These are phyloP conservation scores for Suhomyces faveliae DNA, from an alignment of 805 yeast genomes.

Conservation along the genomic window DNA sequence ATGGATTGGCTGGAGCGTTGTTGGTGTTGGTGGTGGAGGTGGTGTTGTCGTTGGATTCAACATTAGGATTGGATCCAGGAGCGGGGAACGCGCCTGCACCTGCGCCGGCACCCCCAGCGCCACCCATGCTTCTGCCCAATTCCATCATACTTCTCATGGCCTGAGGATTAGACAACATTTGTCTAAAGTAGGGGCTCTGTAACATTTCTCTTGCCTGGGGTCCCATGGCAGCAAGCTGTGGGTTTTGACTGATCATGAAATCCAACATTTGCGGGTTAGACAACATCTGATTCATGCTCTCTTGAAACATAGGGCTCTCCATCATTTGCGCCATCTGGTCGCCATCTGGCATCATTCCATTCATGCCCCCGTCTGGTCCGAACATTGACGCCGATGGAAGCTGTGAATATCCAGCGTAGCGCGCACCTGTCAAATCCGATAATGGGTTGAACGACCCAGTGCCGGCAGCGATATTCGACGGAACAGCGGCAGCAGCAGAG, in stretches of 20 bases:
- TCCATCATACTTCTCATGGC: slow-evolving; percentile 80
- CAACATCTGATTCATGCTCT: slow-evolving; percentile 77
- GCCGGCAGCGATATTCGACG: slow-evolving; percentile 84
- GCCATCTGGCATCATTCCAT: slow-evolving; percentile 66
- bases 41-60: slow-evolving; percentile 16
- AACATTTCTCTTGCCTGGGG: slow-evolving; percentile 85
- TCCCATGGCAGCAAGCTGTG: slow-evolving; percentile 82
- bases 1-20: slow-evolving; percentile 32
- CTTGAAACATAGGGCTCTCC: slow-evolving; percentile 78
- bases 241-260: slow-evolving; percentile 74
- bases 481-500: slow-evolving; percentile 41
- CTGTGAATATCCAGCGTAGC: slow-evolving; percentile 90
- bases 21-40: slow-evolving; percentile 5
- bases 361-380: slow-evolving; percentile 86
- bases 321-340: slow-evolving; percentile 74
- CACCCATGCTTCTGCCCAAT: slow-evolving; percentile 55
- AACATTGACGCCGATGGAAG: slow-evolving; percentile 85
- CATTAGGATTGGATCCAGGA: slow-evolving; percentile 39
- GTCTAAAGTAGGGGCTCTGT: slow-evolving; percentile 80
- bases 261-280: slow-evolving; percentile 88
- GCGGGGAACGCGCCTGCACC: slow-evolving; percentile 30
- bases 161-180: slow-evolving; percentile 71
- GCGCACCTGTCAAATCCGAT: slow-evolving; percentile 90
- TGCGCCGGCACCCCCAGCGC: slow-evolving; percentile 22
- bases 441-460: slow-evolving; percentile 85